phyloP scores from a whole-genome alignment of 805 yeast genomes.

The Danielozyma ontarioensis region DNA sequence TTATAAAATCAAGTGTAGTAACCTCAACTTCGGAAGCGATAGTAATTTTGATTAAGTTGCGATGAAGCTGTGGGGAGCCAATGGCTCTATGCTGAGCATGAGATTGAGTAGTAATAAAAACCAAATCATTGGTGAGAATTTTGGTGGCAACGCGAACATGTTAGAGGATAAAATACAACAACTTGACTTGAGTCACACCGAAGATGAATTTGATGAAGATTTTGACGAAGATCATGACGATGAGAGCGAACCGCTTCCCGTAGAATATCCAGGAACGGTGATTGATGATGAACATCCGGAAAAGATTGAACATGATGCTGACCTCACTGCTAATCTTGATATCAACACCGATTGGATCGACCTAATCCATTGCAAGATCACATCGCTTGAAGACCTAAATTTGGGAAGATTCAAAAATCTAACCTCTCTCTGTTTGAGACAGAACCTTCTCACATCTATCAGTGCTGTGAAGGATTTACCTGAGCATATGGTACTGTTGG shows the following conservation, averaged over 20 bases:
- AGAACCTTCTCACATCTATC: slow-evolving; percentile 73
- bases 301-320: slow-evolving; percentile 62
- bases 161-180: too few relatives aligned
- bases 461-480: slow-evolving; percentile 56
- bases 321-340: slow-evolving; percentile 52
- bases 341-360: slow-evolving; percentile 59
- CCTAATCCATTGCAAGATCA: slow-evolving; percentile 64
- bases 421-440: slow-evolving; percentile 68
- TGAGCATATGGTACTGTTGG: slow-evolving; percentile 66
- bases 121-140: too few relatives aligned
- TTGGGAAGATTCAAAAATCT: slow-evolving; percentile 53
- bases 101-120: too few relatives aligned
- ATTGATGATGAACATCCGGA: slow-evolving; percentile 46
- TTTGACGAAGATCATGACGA: too few relatives aligned
- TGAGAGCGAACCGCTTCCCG: too few relatives aligned
- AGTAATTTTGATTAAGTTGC: too few relatives aligned
- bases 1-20: too few relatives aligned
- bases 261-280: slow-evolving; percentile 39
- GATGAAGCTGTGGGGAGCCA: too few relatives aligned
- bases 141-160: too few relatives aligned
- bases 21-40: too few relatives aligned
- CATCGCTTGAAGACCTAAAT: slow-evolving; percentile 56
- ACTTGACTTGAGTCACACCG: slow-evolving; percentile 10
- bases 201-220: slow-evolving; percentile 23
- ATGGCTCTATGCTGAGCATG: too few relatives aligned